These are phyloP conservation scores for Exophiala oligosperma DNA, from an alignment of 2,329 filamentous ascomycete genomes.

Conservation along the genomic window DNA sequence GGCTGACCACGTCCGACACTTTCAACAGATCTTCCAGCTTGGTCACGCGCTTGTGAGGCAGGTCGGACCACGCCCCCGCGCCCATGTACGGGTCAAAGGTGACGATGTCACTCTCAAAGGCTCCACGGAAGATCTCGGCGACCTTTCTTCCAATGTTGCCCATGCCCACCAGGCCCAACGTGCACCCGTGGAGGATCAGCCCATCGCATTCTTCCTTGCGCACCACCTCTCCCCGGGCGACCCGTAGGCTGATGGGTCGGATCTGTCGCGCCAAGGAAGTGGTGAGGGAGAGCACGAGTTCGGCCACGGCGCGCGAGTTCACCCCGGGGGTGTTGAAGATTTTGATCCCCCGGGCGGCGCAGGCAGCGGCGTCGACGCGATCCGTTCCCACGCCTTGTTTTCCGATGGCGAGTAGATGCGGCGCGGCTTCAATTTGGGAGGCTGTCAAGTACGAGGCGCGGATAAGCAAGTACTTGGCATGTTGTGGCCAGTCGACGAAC, in stretches of 20 bases:
- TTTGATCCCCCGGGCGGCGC: background rate
- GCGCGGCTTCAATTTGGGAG: background rate
- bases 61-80: conserved; percentile 3
- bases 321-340: background rate
- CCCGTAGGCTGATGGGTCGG: too few species aligned
- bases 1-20: conserved; percentile 35
- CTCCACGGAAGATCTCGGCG: too few species aligned
- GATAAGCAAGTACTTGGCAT: background rate
- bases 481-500: background rate
- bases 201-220: too few species aligned
- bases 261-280: too few species aligned
- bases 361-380: background rate
- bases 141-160: too few species aligned
- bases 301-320: background rate
- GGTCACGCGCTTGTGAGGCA: conserved; percentile 8
- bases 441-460: background rate
- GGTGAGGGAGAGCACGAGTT: too few species aligned
- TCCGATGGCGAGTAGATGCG: background rate
- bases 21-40: conserved; percentile 3
- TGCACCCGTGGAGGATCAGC: too few species aligned
- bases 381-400: background rate
- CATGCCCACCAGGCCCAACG: too few species aligned
- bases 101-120: too few species aligned
- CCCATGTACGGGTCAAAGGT: conserved; percentile 13
- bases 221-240: too few species aligned